Evolutionary conservation across 2,329 filamentous ascomycete genomes (phyloP).

Genomic region (Cercospora sp.): DNA sequence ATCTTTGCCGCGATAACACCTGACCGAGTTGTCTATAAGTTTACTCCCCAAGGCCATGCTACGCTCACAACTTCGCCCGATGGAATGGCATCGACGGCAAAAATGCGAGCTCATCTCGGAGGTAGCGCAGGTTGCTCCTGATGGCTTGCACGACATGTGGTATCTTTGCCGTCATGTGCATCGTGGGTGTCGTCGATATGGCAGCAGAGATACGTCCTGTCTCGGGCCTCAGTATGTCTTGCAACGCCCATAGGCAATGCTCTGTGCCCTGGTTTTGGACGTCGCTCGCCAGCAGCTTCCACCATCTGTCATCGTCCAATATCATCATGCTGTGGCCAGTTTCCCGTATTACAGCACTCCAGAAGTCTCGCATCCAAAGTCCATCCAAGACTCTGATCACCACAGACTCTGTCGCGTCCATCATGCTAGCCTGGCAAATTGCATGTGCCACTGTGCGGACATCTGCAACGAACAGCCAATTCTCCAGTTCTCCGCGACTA

Average conservation of each 20-base stretch:
- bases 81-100: background rate
- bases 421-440: background rate
- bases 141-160: background rate
- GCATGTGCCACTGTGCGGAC: background rate
- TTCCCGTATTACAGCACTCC: background rate
- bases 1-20: too few species aligned
- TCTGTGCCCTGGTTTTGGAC: background rate
- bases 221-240: background rate
- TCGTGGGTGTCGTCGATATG: background rate
- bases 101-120: background rate
- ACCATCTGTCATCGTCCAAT: background rate
- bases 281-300: background rate
- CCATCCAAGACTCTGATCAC: background rate
- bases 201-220: background rate
- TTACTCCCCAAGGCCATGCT: background rate
- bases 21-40: background rate
- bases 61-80: background rate
- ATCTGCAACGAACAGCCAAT: background rate
- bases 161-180: background rate
- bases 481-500: background rate
- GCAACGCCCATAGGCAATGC: background rate
- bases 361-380: background rate
- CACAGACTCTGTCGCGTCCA: background rate
- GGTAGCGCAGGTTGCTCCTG: background rate
- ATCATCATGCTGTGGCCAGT: background rate